phyloP scores from a whole-genome alignment of 371 early-diverging fungal genomes.

The Mortierella sp. region DNA sequence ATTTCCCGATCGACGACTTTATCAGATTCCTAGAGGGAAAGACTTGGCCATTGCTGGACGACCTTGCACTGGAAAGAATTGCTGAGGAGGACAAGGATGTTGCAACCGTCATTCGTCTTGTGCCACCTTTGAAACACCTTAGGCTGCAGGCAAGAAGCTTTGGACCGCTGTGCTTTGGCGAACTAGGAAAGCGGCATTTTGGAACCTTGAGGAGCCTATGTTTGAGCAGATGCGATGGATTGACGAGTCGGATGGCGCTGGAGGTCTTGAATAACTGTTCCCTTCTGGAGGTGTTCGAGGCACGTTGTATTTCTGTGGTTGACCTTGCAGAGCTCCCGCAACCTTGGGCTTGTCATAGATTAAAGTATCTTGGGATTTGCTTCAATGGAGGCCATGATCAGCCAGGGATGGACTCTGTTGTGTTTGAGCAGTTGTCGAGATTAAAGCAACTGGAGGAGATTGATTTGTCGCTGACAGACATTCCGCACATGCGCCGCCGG shows the following conservation, averaged over 20 bases:
- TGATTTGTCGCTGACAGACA: not conserved
- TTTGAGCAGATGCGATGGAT: not conserved
- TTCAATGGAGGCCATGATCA: not conserved
- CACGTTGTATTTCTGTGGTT: not conserved
- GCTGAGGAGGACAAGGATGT: not conserved
- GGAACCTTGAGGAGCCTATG: not conserved
- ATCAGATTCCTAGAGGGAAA: not conserved
- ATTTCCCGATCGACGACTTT: not conserved
- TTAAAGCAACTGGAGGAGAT: not conserved
- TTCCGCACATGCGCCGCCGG: no score
- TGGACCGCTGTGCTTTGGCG: not conserved
- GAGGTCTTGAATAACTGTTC: not conserved
- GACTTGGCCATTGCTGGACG: not conserved
- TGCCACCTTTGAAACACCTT: not conserved
- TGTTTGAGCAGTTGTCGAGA: not conserved
- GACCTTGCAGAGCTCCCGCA: not conserved
- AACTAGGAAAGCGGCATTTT: not conserved
- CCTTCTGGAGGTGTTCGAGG: not conserved
- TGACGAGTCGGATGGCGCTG: not conserved
- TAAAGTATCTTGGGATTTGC: not conserved
- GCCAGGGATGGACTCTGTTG: not conserved
- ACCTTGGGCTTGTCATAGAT: not conserved
- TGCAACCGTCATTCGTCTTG: not conserved
- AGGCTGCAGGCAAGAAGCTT: not conserved
- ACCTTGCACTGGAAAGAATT: not conserved